A percentile compares a stretch with the other conserved stretches of the same genome.
phyloP scores from a whole-genome alignment of 805 yeast genomes.

The Kuraishia capsulata region DNA sequence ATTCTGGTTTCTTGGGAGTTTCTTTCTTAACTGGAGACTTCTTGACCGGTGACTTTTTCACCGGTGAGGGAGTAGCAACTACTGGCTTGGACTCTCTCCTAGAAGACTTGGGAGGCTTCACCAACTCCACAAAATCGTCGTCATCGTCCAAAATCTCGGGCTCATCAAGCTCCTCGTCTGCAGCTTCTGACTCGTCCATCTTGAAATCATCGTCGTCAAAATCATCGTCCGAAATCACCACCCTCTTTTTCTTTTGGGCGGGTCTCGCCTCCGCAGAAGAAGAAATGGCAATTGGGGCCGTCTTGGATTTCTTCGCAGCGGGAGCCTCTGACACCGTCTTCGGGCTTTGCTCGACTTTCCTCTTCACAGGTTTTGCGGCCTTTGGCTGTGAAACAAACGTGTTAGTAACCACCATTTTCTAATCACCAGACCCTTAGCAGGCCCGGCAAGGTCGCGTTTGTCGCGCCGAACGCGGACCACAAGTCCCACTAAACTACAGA shows the following conservation, averaged over 20 bases:
- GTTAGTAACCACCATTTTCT: neutral
- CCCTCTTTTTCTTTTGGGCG: constrained; percentile 1
- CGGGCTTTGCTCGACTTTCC: constrained; percentile 1
- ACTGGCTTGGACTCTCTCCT: no score
- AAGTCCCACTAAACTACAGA: no score
- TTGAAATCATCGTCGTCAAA: constrained; percentile 5
- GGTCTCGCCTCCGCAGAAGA: neutral
- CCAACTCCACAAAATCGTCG: constrained; percentile 9
- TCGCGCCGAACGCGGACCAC: no score
- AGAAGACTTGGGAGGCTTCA: no score
- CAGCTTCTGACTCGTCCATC: constrained; percentile 5
- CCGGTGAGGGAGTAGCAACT: no score
- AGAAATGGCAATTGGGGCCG: no score
- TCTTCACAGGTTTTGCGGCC: neutral
- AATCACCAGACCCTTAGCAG: no score
- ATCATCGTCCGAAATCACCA: constrained; percentile 4
- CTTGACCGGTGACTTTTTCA: constrained; percentile 3
- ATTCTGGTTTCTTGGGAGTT: neutral
- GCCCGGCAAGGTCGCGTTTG: no score
- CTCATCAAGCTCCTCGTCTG: no score
- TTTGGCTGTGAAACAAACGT: neutral
- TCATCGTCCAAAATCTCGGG: constrained; percentile 19
- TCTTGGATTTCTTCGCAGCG: constrained; percentile 4
- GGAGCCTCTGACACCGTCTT: neutral
- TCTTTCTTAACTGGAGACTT: constrained; percentile 5